Conservation (phyloP, 2,329 filamentous ascomycete genomes). For the Claviceps maximensis region DNA sequence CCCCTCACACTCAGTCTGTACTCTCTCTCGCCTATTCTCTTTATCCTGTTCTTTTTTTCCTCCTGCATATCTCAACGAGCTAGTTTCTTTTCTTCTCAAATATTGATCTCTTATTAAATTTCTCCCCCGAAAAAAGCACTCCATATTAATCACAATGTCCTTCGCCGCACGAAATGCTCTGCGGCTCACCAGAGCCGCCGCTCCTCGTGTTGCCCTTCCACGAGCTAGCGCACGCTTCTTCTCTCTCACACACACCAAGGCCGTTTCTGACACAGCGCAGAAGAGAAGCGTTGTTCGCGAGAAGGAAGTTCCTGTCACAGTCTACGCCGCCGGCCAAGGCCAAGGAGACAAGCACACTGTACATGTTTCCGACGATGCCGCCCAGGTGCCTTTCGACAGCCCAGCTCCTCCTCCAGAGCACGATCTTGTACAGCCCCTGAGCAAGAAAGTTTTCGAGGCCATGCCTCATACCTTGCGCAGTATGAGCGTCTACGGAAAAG, state of each 20-base stretch:
- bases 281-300: conserved; percentile 42
- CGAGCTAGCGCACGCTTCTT: conserved; percentile 19
- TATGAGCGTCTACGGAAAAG: conserved; percentile 57
- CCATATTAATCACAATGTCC: conserved; percentile 19
- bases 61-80: not conserved
- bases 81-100: not conserved
- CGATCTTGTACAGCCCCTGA: conserved; percentile 37
- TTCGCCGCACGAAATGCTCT: conserved; percentile 21
- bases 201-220: conserved; percentile 13
- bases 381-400: conserved; percentile 29
- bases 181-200: conserved; percentile 20
- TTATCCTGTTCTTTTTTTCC: not conserved
- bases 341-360: conserved; percentile 44
- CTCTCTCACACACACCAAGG: conserved; percentile 17
- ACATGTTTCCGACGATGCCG: conserved; percentile 31
- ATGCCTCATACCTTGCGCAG: conserved; percentile 54
- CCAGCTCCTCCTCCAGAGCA: conserved; percentile 28
- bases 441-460: conserved; percentile 36
- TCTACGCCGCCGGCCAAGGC: conserved; percentile 34
- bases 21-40: too few relatives aligned
- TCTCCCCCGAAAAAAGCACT: not conserved
- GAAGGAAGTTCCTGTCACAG: conserved; percentile 42
- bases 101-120: too few relatives aligned
- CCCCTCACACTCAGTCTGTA: not conserved
- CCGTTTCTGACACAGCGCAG: conserved; percentile 25